Percentiles rank a stretch among this genome's conserved stretches.
Evolutionary conservation across 78 protist species (phyloP).

Genomic region (Goniomonas avonlea): DNA sequence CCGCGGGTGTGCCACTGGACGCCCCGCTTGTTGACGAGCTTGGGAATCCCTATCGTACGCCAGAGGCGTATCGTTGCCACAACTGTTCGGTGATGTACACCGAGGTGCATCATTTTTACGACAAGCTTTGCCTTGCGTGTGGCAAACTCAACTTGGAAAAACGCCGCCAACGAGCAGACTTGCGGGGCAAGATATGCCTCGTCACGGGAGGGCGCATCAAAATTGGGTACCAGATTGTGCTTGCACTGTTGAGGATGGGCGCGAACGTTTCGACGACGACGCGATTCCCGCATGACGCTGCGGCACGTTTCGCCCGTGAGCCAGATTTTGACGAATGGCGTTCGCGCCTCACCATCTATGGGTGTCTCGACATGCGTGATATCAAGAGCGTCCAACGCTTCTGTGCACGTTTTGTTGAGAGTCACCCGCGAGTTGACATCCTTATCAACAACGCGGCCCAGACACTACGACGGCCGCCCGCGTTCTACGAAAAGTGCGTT

Average conservation of each 20-base stretch:
- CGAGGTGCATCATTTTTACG: conserved; percentile 8
- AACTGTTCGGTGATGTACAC: not conserved
- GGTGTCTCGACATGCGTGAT: conserved; percentile 45
- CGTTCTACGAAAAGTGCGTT: too few relatives aligned
- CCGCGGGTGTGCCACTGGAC: too few relatives aligned
- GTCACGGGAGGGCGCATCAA: conserved; percentile 21
- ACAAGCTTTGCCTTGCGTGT: conserved; percentile 2
- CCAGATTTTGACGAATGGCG: not conserved
- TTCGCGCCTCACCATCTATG: conserved; percentile 30
- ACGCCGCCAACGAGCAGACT: not conserved
- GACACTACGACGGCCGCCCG: conserved; percentile 51
- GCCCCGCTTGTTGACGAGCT: too few relatives aligned
- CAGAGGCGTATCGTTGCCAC: not conserved
- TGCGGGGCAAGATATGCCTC: conserved; percentile 7
- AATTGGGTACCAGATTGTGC: conserved; percentile 24
- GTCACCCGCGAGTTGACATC: conserved; percentile 46
- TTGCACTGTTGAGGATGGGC: conserved; percentile 33
- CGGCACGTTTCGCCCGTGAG: conserved; percentile 4
- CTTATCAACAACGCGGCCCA: conserved; percentile 70
- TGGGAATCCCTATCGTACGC: too few relatives aligned
- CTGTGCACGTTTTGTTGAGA: not conserved
- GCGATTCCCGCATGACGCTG: conserved; percentile 49
- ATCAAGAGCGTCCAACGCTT: conserved; percentile 36
- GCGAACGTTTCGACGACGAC: conserved; percentile 54
- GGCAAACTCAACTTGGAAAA: not conserved